Conservation (phyloP, 2,329 filamentous ascomycete species). For the Ophiostoma populinum region DNA sequence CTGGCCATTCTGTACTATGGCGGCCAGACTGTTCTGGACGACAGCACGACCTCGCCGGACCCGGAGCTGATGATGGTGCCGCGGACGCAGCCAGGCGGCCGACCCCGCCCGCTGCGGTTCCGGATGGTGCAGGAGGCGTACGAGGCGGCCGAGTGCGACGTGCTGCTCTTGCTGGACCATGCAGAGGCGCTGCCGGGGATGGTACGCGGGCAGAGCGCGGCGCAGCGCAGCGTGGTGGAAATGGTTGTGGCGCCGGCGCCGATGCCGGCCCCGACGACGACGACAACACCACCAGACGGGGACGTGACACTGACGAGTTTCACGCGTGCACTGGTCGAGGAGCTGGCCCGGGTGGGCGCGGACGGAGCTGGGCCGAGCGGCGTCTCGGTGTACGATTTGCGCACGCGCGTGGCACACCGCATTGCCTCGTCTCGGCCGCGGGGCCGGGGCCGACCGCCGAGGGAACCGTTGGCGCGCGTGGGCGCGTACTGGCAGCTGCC, state of each 20-base stretch:
- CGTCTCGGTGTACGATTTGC: too few relatives aligned
- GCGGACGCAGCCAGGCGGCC: too few relatives aligned
- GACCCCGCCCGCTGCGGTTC: too few relatives aligned
- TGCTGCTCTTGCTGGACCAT: slow-evolving; percentile 10
- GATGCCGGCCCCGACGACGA: slow-evolving; percentile 1
- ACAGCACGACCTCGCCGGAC: too few relatives aligned
- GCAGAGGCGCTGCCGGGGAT: slow-evolving; percentile 1
- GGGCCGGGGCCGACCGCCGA: slow-evolving; percentile 9
- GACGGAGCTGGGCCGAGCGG: too few relatives aligned
- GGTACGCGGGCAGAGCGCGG: neutral
- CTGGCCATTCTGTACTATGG: slow-evolving; percentile 12
- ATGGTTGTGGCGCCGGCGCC: slow-evolving; percentile 7
- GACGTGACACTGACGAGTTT: slow-evolving; percentile 3
- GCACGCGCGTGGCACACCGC: slow-evolving; percentile 4
- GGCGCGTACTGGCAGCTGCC: slow-evolving; percentile 7
- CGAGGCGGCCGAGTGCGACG: slow-evolving; percentile 8
- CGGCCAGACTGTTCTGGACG: too few relatives aligned
- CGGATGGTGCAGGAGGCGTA: slow-evolving; percentile 10
- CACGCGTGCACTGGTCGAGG: slow-evolving; percentile 9
- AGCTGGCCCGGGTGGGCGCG: slow-evolving; percentile 4
- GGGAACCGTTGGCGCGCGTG: slow-evolving; percentile 4
- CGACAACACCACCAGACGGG: slow-evolving; percentile 2
- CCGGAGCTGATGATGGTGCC: too few relatives aligned
- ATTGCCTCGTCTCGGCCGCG: slow-evolving; percentile 7
- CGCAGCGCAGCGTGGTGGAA: slow-evolving; percentile 9